Base-by-base conservation (phyloP, 495 filamentous ascomycete genomes). In the Lophiostoma macrostomum region DNA sequence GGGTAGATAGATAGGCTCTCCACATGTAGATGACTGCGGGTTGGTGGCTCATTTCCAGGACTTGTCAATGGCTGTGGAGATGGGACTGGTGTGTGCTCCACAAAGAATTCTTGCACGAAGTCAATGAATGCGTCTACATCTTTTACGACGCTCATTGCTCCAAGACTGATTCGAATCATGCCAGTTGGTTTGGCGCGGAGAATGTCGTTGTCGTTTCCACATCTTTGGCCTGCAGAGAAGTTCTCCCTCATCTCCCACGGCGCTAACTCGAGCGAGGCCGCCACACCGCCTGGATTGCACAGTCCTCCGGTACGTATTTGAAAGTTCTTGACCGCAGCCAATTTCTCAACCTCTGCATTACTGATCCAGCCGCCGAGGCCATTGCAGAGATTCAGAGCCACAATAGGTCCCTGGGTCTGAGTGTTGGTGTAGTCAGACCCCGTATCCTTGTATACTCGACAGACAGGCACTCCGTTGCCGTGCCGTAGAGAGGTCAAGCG, bases 221-320 rank as follows among this genome's bases (percentile, higher is more conserved):
- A 77, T 13, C 88, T 77, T 61, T 90, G 79, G 0, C 91, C 91
- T 1, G 84, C 79, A 1, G 81, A 85, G 64, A 88, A 95, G 59
- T 93, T 90, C 38, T 76, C 76, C 56, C 78, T 83, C 73, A 95
- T 84, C 66, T 96, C 88, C 75, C 82, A 82, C 2, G 85, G 80
- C 41, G 82, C 76, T 49, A 94, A 77, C 1, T 76, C 75, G 16
- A 96, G 76, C 24, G 77, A 78, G 0, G 70, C 62, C 14, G 90
- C 83, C 38, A 94, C 80, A 10, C 91, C 90, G 6, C 90, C 91
- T 0, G 91, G 91, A 57, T 96, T 96, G 71, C 91, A 97, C 28
- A 95, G 76, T 0, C 89, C 86, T 6, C 91, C 91, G 5, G 87
- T 90, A 3, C 91, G 76, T 7, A 96, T 67, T 59, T 96, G 88